These are phyloP conservation scores for Nemania diffusa DNA, from an alignment of 2,329 filamentous ascomycete species.

Conservation along the genomic window DNA sequence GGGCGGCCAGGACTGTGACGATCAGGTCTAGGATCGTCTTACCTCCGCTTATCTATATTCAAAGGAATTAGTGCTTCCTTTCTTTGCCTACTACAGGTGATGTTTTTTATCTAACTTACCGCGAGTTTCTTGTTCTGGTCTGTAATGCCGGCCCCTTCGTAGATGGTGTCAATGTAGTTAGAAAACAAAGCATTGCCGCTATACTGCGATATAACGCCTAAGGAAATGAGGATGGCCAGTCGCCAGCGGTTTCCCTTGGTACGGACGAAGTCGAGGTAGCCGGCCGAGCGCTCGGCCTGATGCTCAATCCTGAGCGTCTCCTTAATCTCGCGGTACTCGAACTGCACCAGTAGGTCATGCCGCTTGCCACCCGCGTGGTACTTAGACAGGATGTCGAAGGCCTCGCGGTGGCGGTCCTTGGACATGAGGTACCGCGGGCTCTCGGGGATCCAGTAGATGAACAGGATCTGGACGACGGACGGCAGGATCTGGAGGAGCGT, in stretches of 20 bases:
- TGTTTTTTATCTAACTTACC: slow-evolving; percentile 47
- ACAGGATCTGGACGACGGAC: slow-evolving; percentile 69
- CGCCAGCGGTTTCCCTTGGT: slow-evolving; percentile 74
- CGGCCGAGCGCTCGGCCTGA: slow-evolving; percentile 58
- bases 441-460: slow-evolving; percentile 76
- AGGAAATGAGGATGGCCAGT: slow-evolving; percentile 68
- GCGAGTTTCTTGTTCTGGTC: slow-evolving; percentile 66
- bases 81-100: slow-evolving; percentile 44
- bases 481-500: slow-evolving; percentile 72
- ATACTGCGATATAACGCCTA: slow-evolving; percentile 75
- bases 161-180: slow-evolving; percentile 73
- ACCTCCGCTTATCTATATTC: slow-evolving; percentile 58
- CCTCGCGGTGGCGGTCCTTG: slow-evolving; percentile 71
- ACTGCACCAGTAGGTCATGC: slow-evolving; percentile 70
- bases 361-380: slow-evolving; percentile 71
- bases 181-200: slow-evolving; percentile 74
- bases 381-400: slow-evolving; percentile 68
- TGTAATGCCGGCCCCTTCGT: slow-evolving; percentile 69
- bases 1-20: slow-evolving; percentile 64
- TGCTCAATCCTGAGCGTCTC: slow-evolving; percentile 70
- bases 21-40: slow-evolving; percentile 69
- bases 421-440: slow-evolving; percentile 72
- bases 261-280: slow-evolving; percentile 69
- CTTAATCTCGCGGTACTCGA: slow-evolving; percentile 74
- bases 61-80: slow-evolving; percentile 3